Evolutionary conservation across 176 grass and related monocot species (phyloP), one percentile per base, ranked within the genome.

Genomic region (Chloris gayana): DNA sequence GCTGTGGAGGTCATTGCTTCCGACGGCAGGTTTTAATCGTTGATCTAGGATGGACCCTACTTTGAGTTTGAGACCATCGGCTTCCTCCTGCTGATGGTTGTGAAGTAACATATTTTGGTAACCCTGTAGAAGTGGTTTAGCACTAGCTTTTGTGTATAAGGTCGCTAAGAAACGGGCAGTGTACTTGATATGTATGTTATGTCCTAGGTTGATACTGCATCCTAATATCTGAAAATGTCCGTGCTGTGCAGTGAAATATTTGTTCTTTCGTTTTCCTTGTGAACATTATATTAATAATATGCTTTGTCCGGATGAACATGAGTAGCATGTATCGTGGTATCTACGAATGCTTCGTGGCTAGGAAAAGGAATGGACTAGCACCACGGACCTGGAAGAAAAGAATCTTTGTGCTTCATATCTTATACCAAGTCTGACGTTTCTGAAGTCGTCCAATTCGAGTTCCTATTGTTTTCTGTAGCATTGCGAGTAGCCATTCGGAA

Each of bases 1-100:
- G 85, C 88, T 98, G 33, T 98, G 95, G 95, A 89, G 92, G 76
- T 94, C 73, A 82, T 8, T 3, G 6, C 34, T 49, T 47, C 29
- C 19, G 7, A 15, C 14, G 2, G 25, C 1, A 0, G 1, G 0
- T 15, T 29, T 45, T 66, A 42, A 32, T 4, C 17, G 21, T 51
- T 57, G 22, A 42, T 15, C 17, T 17, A 29, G 39, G 44, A 56
- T 65, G 71, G 35, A 50, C 29, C 22, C 38, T 18, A 57, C 54
- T 81, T 45, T 9, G n/a, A n/a, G n/a, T n/a, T n/a, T n/a, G n/a
- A n/a, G n/a, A n/a, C n/a, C n/a, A n/a, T n/a, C n/a, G n/a, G n/a
- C n/a, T n/a, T n/a, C n/a, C n/a, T n/a, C n/a, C n/a, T n/a, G n/a
- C n/a, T n/a, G n/a, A n/a, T 80, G 46, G 58, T 7, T 13, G 30